Percentiles rank a stretch among this genome's conserved stretches.
phyloP scores from a whole-genome alignment of 23 red algal species.

The Gracilaria domingensis region DNA sequence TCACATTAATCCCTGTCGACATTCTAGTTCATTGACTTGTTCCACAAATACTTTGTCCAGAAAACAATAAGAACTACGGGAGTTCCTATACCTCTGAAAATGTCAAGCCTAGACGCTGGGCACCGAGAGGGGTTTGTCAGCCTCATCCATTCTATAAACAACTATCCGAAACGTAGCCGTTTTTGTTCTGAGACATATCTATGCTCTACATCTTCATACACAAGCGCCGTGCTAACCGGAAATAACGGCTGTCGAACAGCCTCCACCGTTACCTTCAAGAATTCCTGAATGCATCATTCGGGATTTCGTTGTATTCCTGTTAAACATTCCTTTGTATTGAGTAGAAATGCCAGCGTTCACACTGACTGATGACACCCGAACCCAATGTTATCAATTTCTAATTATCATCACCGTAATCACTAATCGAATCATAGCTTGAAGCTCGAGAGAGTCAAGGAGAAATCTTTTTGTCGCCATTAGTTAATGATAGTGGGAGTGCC shows the following conservation, averaged over 20 bases:
- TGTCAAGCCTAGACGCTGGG: not conserved
- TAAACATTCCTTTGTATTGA: no score
- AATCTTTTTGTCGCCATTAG: no score
- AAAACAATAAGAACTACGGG: not conserved
- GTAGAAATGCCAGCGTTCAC: no score
- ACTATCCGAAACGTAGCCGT: not conserved
- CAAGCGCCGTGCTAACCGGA: conserved; percentile 1
- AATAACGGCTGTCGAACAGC: not conserved
- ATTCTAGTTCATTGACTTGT: not conserved
- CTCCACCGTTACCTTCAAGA: not conserved
- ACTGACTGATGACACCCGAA: no score
- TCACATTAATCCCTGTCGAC: conserved; percentile 33
- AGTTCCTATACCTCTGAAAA: not conserved
- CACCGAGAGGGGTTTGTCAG: not conserved
- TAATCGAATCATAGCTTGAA: no score
- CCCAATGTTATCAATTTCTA: no score
- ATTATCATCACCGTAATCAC: no score
- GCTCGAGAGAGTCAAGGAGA: no score
- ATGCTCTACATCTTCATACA: not conserved
- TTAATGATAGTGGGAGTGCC: no score
- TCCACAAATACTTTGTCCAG: not conserved
- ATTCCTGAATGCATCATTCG: no score
- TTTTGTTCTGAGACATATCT: not conserved
- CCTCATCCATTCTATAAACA: not conserved
- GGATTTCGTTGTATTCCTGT: no score